Evolutionary conservation across 2,329 filamentous ascomycete genomes (phyloP).

Genomic region (Alternaria metachromatica): DNA sequence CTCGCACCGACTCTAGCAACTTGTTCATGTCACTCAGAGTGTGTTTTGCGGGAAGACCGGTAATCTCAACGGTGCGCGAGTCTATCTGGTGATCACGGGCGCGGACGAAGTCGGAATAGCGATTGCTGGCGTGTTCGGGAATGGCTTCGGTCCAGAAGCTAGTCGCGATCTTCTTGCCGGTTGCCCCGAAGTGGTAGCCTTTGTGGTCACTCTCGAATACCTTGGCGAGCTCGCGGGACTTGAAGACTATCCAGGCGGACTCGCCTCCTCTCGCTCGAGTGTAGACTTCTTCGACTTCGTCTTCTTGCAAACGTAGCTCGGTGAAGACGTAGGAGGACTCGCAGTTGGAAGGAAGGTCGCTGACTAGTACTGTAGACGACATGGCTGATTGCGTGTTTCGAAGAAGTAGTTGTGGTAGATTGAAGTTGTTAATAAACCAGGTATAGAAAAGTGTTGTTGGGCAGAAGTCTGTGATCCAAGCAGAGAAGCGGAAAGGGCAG

Average conservation of each 20-base stretch:
- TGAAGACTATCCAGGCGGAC: not conserved
- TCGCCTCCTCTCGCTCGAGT: not conserved
- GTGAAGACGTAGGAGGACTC: not conserved
- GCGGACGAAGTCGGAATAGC: not conserved
- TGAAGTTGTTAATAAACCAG: accelerated
- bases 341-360: not conserved
- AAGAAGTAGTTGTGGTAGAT: not conserved
- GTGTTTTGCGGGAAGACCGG: not conserved
- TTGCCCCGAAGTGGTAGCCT: not conserved
- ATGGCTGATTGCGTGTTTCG: not conserved
- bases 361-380: not conserved
- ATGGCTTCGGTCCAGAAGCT: not conserved
- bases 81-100: not conserved
- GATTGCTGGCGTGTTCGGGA: not conserved
- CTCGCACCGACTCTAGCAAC: not conserved
- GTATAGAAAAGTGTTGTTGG: not conserved
- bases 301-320: not conserved
- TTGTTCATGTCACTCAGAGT: not conserved
- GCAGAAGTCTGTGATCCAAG: not conserved
- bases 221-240: not conserved
- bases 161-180: not conserved
- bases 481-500: not conserved
- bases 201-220: not conserved
- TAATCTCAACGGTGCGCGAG: not conserved
- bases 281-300: not conserved